Conservation (phyloP, 371 early-diverging fungal genomes). For the Capniomyces stellatus region DNA sequence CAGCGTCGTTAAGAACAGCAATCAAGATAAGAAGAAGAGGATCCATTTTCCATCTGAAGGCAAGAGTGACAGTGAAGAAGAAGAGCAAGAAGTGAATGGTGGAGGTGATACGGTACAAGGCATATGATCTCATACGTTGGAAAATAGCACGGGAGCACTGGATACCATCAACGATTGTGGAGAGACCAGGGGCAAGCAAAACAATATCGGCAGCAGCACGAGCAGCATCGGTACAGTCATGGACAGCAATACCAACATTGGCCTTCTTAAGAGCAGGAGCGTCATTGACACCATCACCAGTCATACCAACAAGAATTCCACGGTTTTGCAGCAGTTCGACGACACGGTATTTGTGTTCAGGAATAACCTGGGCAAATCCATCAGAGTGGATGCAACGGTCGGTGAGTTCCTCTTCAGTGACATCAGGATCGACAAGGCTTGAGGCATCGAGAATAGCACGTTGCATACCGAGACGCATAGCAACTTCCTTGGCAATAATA, state of each 20-base stretch:
- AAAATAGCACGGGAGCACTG: conserved; percentile 72
- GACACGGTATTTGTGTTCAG: conserved; percentile 90
- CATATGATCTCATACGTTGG: conserved; percentile 83
- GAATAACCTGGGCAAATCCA: conserved; percentile 90
- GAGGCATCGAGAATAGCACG: conserved; percentile 59
- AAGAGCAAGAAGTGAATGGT: conserved; percentile 83
- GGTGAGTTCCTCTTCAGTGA: conserved; percentile 67
- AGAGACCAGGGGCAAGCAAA: conserved; percentile 65
- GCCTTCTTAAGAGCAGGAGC: conserved; percentile 74
- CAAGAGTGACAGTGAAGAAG: conserved; percentile 73
- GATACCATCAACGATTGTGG: conserved; percentile 76
- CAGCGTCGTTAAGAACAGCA: conserved; percentile 74
- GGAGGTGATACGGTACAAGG: conserved; percentile 81
- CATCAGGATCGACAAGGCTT: conserved; percentile 58
- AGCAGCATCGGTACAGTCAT: conserved; percentile 88
- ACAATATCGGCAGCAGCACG: conserved; percentile 92
- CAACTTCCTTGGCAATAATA: conserved; percentile 80
- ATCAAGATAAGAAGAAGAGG: conserved; percentile 67
- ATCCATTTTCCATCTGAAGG: conserved; percentile 62
- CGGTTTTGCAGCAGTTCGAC: conserved; percentile 74
- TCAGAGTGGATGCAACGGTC: conserved; percentile 65
- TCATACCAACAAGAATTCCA: conserved; percentile 81
- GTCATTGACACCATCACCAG: conserved; percentile 87
- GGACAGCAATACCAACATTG: conserved; percentile 54
- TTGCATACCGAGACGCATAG: conserved; percentile 61